A percentile compares a stretch with the other conserved stretches of the same genome.
These are phyloP conservation scores for Solanum boliviense DNA, from an alignment of 257 asterid genomes.

Conservation along the genomic window DNA sequence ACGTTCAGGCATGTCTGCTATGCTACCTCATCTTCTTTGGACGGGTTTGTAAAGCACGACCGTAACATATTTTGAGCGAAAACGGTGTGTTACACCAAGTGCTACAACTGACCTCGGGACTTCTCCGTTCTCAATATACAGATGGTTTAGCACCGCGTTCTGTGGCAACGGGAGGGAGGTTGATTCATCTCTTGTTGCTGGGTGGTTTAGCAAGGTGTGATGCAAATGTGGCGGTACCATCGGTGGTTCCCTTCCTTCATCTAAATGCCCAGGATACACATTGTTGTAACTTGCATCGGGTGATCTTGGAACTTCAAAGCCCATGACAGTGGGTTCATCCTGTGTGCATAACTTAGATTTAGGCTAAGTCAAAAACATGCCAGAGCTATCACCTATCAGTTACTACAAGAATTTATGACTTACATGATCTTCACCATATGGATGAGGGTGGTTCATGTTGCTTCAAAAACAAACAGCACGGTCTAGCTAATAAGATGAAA, in stretches of 20 bases:
- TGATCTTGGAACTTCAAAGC: constrained; percentile 73
- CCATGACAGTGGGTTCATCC: constrained; percentile 70
- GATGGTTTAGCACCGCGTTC: constrained; percentile 72
- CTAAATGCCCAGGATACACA: constrained; percentile 50
- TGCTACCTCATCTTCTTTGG: constrained; percentile 47
- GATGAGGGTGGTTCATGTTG: constrained; percentile 42
- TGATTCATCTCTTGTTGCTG: constrained; percentile 25
- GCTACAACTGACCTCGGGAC: constrained; percentile 69
- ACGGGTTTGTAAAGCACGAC: constrained; percentile 92
- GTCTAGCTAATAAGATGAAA: neutral
- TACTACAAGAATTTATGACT: constrained; percentile 7
- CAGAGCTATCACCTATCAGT: neutral
- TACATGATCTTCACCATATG: constrained; percentile 49
- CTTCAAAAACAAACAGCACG: neutral
- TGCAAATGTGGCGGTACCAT: constrained; percentile 65
- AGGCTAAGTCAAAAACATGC: neutral
- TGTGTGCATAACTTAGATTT: constrained; percentile 12
- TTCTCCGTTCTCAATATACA: constrained; percentile 75
- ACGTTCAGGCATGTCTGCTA: neutral
- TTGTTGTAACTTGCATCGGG: constrained; percentile 84
- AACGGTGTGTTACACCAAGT: constrained; percentile 78
- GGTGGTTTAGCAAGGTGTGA: constrained; percentile 56
- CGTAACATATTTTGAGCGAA: constrained; percentile 75
- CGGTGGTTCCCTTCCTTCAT: constrained; percentile 76
- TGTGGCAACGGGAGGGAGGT: constrained; percentile 57